Base-by-base conservation (phyloP, 2,329 filamentous ascomycete species). In the Didymella pinodella region DNA sequence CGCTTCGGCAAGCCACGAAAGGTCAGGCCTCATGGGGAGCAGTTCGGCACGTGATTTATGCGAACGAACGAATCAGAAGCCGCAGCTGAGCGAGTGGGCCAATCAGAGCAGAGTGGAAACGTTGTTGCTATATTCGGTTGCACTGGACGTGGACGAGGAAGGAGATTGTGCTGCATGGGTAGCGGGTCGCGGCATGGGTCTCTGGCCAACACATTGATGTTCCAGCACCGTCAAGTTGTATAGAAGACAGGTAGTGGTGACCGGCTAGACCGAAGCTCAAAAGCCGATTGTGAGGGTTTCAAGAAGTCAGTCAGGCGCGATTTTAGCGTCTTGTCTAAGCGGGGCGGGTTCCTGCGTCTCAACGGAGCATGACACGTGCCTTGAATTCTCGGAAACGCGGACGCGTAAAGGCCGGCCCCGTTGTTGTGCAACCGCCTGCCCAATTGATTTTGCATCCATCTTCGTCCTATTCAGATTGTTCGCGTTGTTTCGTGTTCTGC, bases 21-120 rank as follows among this genome's bases (percentile, higher is more conserved):
- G 5, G 7, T 58, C 26, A 58, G 55, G 55, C 48, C 12, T 53
- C 25, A 49, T 48, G 29, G 44, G 48, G 38, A 57, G 44, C 48
- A 36, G 18, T 8, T 12, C 18, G 5, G 12, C 55, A 45, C 55
- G 55, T 58, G 55, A 58, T 18, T 11, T 58, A 49, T 58, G 49
- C 55, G 55, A 58, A 11, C 49, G 12, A 43, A 31, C 55, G 43
- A 58, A 58, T 58, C n/a, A 53, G 22, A 38, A 32, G 36, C 31
- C 28, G 18, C 8, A 2, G n/a, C 2, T 45, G 4, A 40, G 18
- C 55, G 55, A 58, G 38, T 14, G 4, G 26, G 18, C 55, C 49
- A 58, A 58, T 58, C 49, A 58, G 20, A 16, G n/a, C 14, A 10
- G 4, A 10, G 31, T 45, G 18, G 4, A 16, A 7, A 14, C 7